Percentiles rank a stretch among this genome's conserved stretches.
phyloP scores from a whole-genome alignment of 768 basidiomycete genomes.

The Bullera alba region DNA sequence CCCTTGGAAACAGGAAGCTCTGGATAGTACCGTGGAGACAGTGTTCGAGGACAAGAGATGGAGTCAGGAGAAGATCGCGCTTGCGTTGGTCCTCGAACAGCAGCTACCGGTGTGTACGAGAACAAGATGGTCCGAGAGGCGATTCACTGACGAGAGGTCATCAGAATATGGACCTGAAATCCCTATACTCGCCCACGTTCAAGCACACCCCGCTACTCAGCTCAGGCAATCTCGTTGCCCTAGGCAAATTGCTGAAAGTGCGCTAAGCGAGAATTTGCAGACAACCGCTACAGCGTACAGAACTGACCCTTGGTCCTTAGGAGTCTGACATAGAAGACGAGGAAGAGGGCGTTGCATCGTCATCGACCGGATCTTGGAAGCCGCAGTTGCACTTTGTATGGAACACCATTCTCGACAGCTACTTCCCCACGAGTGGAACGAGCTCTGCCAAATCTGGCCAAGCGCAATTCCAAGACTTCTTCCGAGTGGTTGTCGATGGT shows the following conservation, averaged over 20 bases:
- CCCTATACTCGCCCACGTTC: slow-evolving; percentile 63
- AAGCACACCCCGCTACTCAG: slow-evolving; percentile 65
- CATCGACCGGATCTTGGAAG: slow-evolving; percentile 61
- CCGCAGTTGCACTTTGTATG: slow-evolving; percentile 88
- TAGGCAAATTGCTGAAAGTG: slow-evolving; percentile 78
- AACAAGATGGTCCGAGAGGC: not conserved
- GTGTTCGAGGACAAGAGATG: slow-evolving; percentile 58
- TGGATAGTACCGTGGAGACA: slow-evolving; percentile 52
- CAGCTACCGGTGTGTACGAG: slow-evolving; percentile 49
- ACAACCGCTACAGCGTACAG: too few species aligned
- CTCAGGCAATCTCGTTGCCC: slow-evolving; percentile 60
- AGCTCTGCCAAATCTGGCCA: slow-evolving; percentile 46
- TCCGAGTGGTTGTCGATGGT: slow-evolving; percentile 86
- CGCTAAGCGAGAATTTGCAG: slow-evolving; percentile 12
- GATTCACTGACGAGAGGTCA: not conserved
- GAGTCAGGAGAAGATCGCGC: slow-evolving; percentile 82
- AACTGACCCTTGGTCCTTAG: slow-evolving; percentile 17
- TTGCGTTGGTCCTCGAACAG: slow-evolving; percentile 65
- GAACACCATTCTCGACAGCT: slow-evolving; percentile 70
- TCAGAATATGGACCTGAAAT: slow-evolving; percentile 59
- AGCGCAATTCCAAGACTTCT: slow-evolving; percentile 83
- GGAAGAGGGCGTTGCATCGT: slow-evolving; percentile 50
- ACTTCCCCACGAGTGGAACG: slow-evolving; percentile 53
- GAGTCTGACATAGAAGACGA: slow-evolving; percentile 53
- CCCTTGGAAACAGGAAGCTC: slow-evolving; percentile 64